A percentile compares a stretch with the other conserved stretches of the same genome.
Conservation (phyloP, 306 rosid species). For the Quercus aquifolioides region DNA sequence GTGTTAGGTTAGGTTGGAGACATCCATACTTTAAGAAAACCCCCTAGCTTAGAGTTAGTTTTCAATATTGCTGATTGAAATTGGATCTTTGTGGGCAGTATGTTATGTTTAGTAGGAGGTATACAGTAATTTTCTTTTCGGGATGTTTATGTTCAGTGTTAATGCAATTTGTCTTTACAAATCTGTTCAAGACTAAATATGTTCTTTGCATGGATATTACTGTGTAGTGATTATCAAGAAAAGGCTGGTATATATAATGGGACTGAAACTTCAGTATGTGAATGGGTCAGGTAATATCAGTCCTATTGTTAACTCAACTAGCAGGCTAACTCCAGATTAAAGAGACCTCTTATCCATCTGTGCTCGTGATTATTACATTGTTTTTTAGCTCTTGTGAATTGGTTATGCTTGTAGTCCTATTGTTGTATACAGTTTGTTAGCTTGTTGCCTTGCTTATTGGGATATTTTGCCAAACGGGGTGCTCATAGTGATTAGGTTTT, state of each 20-base stretch:
- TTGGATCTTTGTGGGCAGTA: background rate
- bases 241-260: background rate
- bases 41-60: background rate
- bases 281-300: background rate
- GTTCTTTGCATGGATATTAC: background rate
- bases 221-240: background rate
- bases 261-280: background rate
- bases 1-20: slow-evolving; percentile 31
- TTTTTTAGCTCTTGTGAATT: too few species aligned
- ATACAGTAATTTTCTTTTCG: background rate
- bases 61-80: background rate
- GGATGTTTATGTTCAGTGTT: background rate
- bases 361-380: background rate
- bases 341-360: background rate
- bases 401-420: too few species aligned
- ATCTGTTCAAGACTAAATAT: background rate
- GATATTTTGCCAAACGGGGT: too few species aligned
- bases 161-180: background rate
- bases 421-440: background rate
- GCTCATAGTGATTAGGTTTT: too few species aligned
- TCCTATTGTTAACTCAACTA: background rate
- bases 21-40: slow-evolving; percentile 3
- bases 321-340: background rate
- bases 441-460: too few species aligned
- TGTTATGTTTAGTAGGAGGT: background rate